These are phyloP conservation scores for Kwoniella heveanensis DNA, from an alignment of 768 basidiomycete genomes.

Conservation along the genomic window DNA sequence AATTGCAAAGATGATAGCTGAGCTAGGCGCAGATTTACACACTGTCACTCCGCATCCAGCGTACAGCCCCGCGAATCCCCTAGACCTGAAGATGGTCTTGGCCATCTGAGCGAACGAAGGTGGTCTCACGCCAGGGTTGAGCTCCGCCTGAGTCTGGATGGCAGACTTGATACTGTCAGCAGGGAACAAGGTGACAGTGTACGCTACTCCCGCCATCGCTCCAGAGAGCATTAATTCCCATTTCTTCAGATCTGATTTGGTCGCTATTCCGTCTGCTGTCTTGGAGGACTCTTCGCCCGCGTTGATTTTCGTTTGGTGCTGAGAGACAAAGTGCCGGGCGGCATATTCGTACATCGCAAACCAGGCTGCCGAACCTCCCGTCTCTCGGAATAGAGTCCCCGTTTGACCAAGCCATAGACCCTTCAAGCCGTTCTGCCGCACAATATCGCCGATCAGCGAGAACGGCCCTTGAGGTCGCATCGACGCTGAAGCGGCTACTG, in stretches of 20 bases:
- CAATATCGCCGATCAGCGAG: conserved; percentile 65
- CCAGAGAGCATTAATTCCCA: conserved; percentile 86
- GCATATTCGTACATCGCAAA: conserved; percentile 83
- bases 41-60: conserved; percentile 92
- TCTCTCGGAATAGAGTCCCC: conserved; percentile 89
- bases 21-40: conserved; percentile 79
- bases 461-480: conserved; percentile 68
- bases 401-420: conserved; percentile 98
- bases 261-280: not conserved
- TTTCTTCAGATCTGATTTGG: conserved; percentile 63
- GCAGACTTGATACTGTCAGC: conserved; percentile 93
- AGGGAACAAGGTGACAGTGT: conserved; percentile 88
- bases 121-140: conserved; percentile 53
- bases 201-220: conserved; percentile 79
- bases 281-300: not conserved
- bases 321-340: conserved; percentile 64
- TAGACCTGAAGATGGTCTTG: conserved; percentile 69
- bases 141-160: conserved; percentile 90
- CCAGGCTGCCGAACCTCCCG: conserved; percentile 88
- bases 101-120: conserved; percentile 58
- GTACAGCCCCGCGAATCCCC: conserved; percentile 78
- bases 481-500: conserved; percentile 19
- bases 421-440: conserved; percentile 69
- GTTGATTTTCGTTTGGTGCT: conserved; percentile 54
- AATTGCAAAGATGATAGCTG: conserved; percentile 88